phyloP scores from a whole-genome alignment of 2,329 filamentous ascomycete genomes.

The Metarhizium humberi region DNA sequence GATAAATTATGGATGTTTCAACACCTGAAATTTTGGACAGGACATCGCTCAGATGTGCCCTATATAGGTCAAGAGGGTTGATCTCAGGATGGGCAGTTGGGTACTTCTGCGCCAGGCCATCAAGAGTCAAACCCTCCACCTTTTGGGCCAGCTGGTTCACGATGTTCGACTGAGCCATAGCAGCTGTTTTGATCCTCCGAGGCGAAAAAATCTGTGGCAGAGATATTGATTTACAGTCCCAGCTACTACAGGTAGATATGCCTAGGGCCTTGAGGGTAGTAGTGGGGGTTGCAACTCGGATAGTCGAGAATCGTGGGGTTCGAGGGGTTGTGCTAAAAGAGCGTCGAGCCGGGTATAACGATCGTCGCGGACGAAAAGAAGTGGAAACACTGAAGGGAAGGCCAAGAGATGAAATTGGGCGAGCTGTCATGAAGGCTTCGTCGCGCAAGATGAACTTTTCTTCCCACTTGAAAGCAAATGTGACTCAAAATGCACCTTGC shows the following conservation, averaged over 20 bases:
- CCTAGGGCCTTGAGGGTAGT: not conserved
- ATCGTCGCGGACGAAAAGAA: slow-evolving; percentile 1
- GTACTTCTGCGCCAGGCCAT: slow-evolving; percentile 20
- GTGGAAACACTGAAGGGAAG: not conserved
- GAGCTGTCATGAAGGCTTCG: slow-evolving; percentile 5
- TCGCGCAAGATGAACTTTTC: not conserved
- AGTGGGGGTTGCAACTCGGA: not conserved
- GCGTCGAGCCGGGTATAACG: slow-evolving; percentile 3
- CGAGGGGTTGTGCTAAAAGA: not conserved
- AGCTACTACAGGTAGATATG: not conserved
- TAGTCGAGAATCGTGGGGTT: not conserved
- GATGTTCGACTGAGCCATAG: slow-evolving; percentile 2
- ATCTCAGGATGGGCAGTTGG: slow-evolving; percentile 54
- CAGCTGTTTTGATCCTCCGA: not conserved
- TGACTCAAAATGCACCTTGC: slow-evolving; percentile 5
- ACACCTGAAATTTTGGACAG: slow-evolving; percentile 62
- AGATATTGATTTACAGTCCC: not conserved
- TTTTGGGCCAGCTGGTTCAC: slow-evolving; percentile 7
- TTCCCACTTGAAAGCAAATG: slow-evolving; percentile 1
- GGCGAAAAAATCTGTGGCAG: not conserved
- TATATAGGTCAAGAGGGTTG: slow-evolving; percentile 74
- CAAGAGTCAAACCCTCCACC: slow-evolving; percentile 7
- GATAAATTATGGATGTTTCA: slow-evolving; percentile 61
- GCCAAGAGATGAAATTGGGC: not conserved
- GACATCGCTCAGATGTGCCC: slow-evolving; percentile 63